Conservation (phyloP, 2,329 filamentous ascomycete genomes). For the Talaromyces sp. region DNA sequence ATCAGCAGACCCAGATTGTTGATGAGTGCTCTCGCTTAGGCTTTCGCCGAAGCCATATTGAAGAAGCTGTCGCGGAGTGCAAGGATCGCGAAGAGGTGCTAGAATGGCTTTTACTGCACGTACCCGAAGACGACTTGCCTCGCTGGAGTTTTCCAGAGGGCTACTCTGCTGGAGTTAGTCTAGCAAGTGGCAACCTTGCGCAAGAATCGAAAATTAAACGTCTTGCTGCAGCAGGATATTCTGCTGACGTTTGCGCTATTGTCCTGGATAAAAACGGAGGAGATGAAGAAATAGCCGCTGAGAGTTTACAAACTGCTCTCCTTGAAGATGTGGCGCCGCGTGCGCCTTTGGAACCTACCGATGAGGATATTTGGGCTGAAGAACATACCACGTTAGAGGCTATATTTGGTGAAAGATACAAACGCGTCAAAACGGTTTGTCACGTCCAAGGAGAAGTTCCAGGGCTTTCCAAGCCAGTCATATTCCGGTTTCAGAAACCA, state of each 20-base stretch:
- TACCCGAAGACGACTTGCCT: conserved; percentile 94
- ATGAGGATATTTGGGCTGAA: conserved; percentile 67
- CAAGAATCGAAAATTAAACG: conserved; percentile 78
- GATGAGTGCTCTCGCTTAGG: conserved; percentile 71
- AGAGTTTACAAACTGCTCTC: conserved; percentile 68
- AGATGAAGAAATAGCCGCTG: conserved; percentile 72
- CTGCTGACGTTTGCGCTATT: conserved; percentile 74
- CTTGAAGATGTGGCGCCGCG: conserved; percentile 40
- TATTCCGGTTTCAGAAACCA: conserved; percentile 65
- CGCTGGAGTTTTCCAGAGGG: conserved; percentile 85
- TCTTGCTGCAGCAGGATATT: conserved; percentile 77
- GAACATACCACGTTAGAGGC: conserved; percentile 79
- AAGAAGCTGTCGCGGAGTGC: conserved; percentile 81
- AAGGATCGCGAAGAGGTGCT: conserved; percentile 88
- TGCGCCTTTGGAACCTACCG: conserved; percentile 14
- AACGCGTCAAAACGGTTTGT: conserved; percentile 57
- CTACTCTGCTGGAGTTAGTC: conserved; percentile 83
- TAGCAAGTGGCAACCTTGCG: conserved; percentile 75
- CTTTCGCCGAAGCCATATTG: conserved; percentile 82
- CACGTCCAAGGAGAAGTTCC: conserved; percentile 59
- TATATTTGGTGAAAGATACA: conserved; percentile 74
- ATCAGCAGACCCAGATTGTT: conserved; percentile 57
- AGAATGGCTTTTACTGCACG: conserved; percentile 94
- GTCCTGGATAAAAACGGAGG: conserved; percentile 64
- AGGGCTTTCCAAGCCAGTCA: conserved; percentile 40